phyloP scores from a whole-genome alignment of 1,284 basidiomycete genomes.

The Wolfiporia cocos region DNA sequence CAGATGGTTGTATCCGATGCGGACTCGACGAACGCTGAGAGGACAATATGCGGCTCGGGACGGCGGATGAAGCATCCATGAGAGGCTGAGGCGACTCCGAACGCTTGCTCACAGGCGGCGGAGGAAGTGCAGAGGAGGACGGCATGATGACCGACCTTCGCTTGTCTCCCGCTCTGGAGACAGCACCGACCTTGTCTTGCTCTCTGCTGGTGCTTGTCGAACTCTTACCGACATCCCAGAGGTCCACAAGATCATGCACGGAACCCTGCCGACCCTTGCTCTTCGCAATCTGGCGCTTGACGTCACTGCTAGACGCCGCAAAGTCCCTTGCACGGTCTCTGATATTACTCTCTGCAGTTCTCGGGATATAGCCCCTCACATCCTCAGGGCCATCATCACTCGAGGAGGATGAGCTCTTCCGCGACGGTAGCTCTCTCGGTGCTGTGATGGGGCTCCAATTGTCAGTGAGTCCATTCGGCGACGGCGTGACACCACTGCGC shows the following conservation, averaged over 20 bases:
- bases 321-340: constrained; percentile 7
- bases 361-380: constrained; percentile 19
- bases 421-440: constrained; percentile 10
- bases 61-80: constrained; percentile 7
- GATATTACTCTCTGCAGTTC: constrained; percentile 5
- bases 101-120: constrained; percentile 12
- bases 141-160: constrained; percentile 23
- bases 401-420: constrained; percentile 20
- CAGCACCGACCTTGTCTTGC: constrained; percentile 6
- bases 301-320: constrained; percentile 10
- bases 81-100: constrained; percentile 26
- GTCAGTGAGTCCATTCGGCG: constrained; percentile 25
- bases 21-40: constrained; percentile 19
- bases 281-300: constrained; percentile 14
- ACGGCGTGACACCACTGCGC: constrained; percentile 11
- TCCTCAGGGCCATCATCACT: constrained; percentile 33
- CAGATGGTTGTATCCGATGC: constrained; percentile 16
- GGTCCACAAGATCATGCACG: constrained; percentile 71
- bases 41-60: constrained; percentile 8
- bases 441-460: constrained; percentile 28
- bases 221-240: constrained; percentile 55
- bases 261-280: constrained; percentile 63
- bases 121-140: constrained; percentile 18
- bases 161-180: constrained; percentile 18
- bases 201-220: constrained; percentile 1